These are phyloP conservation scores for Yarrowia alimentaria DNA, from an alignment of 805 yeast genomes.

Conservation along the genomic window DNA sequence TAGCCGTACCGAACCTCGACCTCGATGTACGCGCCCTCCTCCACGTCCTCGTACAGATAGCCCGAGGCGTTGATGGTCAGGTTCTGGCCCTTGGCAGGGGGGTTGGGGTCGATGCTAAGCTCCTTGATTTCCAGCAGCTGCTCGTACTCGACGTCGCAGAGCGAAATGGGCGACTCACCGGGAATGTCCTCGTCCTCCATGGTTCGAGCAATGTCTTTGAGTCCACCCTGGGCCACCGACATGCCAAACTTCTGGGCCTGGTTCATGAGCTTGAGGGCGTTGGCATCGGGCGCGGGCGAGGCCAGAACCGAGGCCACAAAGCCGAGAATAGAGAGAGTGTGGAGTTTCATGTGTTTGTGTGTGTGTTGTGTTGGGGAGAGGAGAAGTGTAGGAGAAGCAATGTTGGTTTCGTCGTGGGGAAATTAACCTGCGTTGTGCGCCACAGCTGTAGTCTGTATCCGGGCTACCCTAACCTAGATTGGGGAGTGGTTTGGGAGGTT, in stretches of 20 bases:
- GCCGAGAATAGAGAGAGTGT: not conserved
- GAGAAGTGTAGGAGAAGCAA: too few species aligned
- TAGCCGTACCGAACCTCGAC: conserved; percentile 92
- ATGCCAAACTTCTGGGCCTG: conserved; percentile 22
- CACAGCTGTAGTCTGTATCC: too few species aligned
- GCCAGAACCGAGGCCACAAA: not conserved
- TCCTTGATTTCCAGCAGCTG: conserved; percentile 64
- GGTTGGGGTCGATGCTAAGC: conserved; percentile 74
- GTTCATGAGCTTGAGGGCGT: conserved; percentile 20
- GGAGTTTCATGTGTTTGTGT: conserved; percentile 11
- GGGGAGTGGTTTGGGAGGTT: too few species aligned
- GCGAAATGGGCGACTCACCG: conserved; percentile 81
- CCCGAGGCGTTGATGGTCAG: conserved; percentile 80
- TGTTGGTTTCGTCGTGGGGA: too few species aligned
- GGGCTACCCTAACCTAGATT: too few species aligned
- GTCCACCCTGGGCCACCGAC: conserved; percentile 21
- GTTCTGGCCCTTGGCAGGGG: conserved; percentile 83
- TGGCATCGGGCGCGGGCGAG: conserved; percentile 17
- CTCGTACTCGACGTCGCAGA: conserved; percentile 63
- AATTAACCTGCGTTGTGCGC: too few species aligned
- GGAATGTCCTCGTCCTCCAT: conserved; percentile 50
- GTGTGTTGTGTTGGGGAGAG: not conserved
- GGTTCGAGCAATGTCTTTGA: conserved; percentile 21
- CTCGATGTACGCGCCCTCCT: conserved; percentile 90
- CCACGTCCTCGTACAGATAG: conserved; percentile 51